Base-by-base conservation (phyloP, 192 early-diverging fungal species). In the Coemansia nantahalensis region DNA sequence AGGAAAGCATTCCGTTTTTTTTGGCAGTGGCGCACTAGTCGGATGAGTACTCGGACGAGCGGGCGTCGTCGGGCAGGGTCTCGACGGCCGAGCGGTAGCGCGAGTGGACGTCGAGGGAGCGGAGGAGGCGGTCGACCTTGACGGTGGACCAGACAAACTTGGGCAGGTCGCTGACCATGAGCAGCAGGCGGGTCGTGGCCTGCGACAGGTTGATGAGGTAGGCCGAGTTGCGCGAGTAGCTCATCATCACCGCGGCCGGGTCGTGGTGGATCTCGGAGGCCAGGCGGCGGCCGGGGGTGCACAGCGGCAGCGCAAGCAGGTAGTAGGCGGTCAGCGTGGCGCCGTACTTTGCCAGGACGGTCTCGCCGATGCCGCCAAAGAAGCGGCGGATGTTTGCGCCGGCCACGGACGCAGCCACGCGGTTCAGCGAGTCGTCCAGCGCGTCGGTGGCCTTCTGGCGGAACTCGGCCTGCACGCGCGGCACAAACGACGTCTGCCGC, bases 331-430 rank as follows among this genome's bases (percentile, higher is more conserved):
- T 80, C 30, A 94, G 89, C 46, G 87, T 86, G 3, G 93, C 94
- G 38, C 92, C 90, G 75, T 98, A 98, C 52, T 98, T 98, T 65
- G 95, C 91, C 54, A 96, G 79, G 58, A 95, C 91, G 38, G 95
- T 89, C 24, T 77, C 74, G 39, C 65, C 66, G 24, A 77, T 65
- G 36, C 74, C 74, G 47, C 74, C 72, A 45, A 63, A 64, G 60
- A 75, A 75, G 2, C 72, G 51, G 10, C 72, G 51, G 19, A 75
- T 60, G 37, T 75, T 75, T 39, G 51, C 53, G 44, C 56, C 48
- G 9, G 64, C 72, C 32, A 75, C 65, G 32, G 42, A 52, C 15
- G 56, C 45, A 6, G 65, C 56, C 14, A 75, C 72, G 15, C 28
- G 17, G 33, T 49, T 44, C 48, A 75, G 21, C 1, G 65, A 67